Conservation (phyloP, 108 stramenopile species). For the Seminavis robusta region DNA sequence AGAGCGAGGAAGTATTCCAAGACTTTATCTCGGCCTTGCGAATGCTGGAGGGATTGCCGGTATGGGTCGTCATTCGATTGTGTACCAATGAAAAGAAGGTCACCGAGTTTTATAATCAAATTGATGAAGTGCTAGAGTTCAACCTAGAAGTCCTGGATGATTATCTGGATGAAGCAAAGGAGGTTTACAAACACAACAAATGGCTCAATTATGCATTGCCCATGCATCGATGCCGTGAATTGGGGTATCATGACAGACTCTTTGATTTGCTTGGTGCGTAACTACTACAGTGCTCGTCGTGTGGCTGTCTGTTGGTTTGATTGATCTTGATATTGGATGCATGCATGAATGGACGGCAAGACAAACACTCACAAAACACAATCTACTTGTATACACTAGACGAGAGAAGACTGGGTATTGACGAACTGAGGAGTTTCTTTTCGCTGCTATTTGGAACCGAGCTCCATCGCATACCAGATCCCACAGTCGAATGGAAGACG, state of each 20-base stretch:
- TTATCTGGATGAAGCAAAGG: constrained; percentile 54
- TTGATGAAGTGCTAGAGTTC: constrained; percentile 52
- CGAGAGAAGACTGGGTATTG: constrained; percentile 55
- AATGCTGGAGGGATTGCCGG: constrained; percentile 37
- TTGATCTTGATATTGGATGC: constrained; percentile 27
- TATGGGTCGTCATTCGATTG: constrained; percentile 58
- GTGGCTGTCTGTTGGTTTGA: constrained; percentile 19
- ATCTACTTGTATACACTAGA: no score
- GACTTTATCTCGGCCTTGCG: constrained; percentile 31
- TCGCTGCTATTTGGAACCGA: constrained; percentile 49
- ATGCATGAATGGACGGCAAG: constrained; percentile 3
- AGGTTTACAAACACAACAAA: constrained; percentile 46
- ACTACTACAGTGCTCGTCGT: constrained; percentile 21
- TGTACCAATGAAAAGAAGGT: constrained; percentile 65
- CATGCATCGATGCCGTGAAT: constrained; percentile 60
- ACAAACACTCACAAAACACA: no score
- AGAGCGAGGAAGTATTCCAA: constrained; percentile 10
- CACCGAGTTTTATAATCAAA: constrained; percentile 45
- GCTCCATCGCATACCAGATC: constrained; percentile 33
- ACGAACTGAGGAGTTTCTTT: constrained; percentile 71
- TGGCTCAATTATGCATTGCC: constrained; percentile 61
- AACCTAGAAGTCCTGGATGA: constrained; percentile 68
- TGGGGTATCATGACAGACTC: constrained; percentile 38
- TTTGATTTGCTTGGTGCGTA: constrained; percentile 33
- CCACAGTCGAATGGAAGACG: constrained; percentile 24